phyloP scores from a whole-genome alignment of 352 stramenopile species.

The Phytophthora agathidicida region DNA sequence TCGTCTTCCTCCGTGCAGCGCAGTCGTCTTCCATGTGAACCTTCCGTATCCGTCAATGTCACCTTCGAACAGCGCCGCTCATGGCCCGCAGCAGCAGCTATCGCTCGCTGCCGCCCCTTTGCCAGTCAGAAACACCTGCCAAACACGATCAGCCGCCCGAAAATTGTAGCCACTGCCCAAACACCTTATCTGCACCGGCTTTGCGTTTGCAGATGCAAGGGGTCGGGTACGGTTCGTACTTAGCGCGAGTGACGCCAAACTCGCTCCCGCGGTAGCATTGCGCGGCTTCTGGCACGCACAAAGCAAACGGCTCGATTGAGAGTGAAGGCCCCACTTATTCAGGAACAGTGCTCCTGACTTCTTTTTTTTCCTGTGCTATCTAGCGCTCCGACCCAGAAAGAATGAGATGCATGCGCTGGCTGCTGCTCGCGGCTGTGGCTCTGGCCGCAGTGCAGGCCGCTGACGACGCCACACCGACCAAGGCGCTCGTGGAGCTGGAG shows the following conservation, averaged over 20 bases:
- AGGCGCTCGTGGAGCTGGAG: constrained; percentile 28
- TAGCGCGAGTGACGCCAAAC: constrained; percentile 12
- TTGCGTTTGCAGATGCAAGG: constrained; percentile 25
- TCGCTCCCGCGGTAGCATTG: constrained; percentile 17
- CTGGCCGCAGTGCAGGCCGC: constrained; percentile 22
- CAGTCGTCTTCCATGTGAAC: not conserved
- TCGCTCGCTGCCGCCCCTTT: not conserved
- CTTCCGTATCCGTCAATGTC: not conserved
- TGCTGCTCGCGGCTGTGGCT: constrained; percentile 34
- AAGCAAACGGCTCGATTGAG: constrained; percentile 31
- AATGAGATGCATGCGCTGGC: constrained; percentile 39
- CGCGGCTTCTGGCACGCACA: constrained; percentile 26
- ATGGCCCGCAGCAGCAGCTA: not conserved
- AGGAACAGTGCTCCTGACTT: not conserved
- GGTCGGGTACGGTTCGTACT: constrained; percentile 10
- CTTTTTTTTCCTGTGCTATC: constrained; percentile 11
- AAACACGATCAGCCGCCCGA: constrained; percentile 15
- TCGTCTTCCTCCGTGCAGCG: not conserved
- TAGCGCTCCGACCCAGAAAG: constrained; percentile 19
- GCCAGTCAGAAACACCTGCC: constrained; percentile 15
- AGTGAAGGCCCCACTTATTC: constrained; percentile 11
- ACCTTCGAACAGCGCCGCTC: not conserved
- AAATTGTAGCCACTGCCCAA: constrained; percentile 10
- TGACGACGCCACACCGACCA: not conserved
- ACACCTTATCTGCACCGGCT: constrained; percentile 9